Evolutionary conservation across 306 rosid species (phyloP).

Genomic region (Cucumis sativus): Cucumber_9930_V3 NC_026655.2:2206501-2207000

Average conservation of each 20-base stretch:
- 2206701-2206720: conserved; percentile 61
- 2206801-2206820: conserved; percentile 67
- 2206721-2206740: conserved; percentile 73
- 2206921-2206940: conserved; percentile 79
- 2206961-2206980: conserved; percentile 64
- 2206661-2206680: conserved; percentile 75
- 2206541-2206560: conserved; percentile 82
- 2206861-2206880: conserved; percentile 35
- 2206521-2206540: conserved; percentile 68
- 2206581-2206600: conserved; percentile 74
- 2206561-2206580: conserved; percentile 71
- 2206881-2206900: conserved; percentile 50
- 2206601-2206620: conserved; percentile 50
- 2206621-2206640: conserved; percentile 71
- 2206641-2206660: conserved; percentile 81
- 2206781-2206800: conserved; percentile 76
- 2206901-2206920: conserved; percentile 86
- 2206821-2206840: conserved; percentile 55
- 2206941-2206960: conserved; percentile 64
- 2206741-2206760: conserved; percentile 76
- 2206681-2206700: conserved; percentile 55
- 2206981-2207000: conserved; percentile 57
- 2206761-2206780: conserved; percentile 52
- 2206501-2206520: conserved; percentile 64
- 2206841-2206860: conserved; percentile 67